Conservation (phyloP, 2,329 filamentous ascomycete species). For the Calonectria multiphialidica region DNA sequence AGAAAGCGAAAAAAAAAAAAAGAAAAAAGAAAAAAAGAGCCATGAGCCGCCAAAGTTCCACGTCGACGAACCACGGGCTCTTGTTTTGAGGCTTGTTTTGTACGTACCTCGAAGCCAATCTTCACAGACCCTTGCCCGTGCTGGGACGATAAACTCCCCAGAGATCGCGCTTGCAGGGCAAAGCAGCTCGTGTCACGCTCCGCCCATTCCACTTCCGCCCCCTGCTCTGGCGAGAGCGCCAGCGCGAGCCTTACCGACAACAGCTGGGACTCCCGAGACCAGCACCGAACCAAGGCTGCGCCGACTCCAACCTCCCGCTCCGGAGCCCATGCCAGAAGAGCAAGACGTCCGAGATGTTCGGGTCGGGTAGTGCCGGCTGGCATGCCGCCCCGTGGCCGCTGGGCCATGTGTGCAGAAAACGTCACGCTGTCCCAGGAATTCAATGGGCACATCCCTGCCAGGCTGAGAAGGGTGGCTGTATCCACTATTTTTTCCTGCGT, state of each 20-base stretch:
- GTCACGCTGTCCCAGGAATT: not conserved
- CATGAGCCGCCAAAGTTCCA: not conserved
- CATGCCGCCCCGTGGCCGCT: constrained; percentile 5
- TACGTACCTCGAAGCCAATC: constrained; percentile 2
- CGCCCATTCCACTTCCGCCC: not conserved
- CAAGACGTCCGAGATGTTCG: constrained; percentile 15
- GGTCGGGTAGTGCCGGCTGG: constrained; percentile 3
- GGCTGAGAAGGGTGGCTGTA: constrained; percentile 32
- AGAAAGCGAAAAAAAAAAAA: not conserved
- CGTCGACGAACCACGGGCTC: not conserved
- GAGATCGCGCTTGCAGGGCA: constrained; percentile 5
- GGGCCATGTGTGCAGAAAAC: constrained; percentile 6
- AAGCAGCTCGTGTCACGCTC: not conserved
- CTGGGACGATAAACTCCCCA: not conserved
- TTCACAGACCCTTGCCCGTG: constrained; percentile 21
- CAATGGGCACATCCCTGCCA: constrained; percentile 33
- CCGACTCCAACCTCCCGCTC: constrained; percentile 11
- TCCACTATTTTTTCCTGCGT: not conserved
- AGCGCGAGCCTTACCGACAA: constrained; percentile 6
- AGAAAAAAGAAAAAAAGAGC: not conserved
- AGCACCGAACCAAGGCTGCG: not conserved
- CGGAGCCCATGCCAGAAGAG: constrained; percentile 8
- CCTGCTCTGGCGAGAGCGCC: not conserved
- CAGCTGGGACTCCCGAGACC: constrained; percentile 11
- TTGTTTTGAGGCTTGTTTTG: not conserved